Evolutionary conservation across 345 rosid species (phyloP), one percentile per base, ranked within the genome.

Genomic region (Hypericum androsaemum): DNA sequence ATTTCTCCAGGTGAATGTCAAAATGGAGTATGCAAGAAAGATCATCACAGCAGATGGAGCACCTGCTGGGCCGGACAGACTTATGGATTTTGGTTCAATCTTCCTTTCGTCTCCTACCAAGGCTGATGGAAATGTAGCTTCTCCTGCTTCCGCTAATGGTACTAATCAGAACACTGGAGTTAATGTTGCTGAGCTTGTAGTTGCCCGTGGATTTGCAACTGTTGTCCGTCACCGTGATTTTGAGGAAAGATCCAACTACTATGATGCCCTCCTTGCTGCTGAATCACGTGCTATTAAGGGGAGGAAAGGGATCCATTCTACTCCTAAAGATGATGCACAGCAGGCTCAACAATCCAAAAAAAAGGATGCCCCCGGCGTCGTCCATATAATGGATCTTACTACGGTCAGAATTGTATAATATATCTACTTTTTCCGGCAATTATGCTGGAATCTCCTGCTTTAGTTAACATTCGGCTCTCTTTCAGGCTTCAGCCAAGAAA

Each of bases 21-120:
- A 78, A 72, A 94, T 86, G 99, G 99, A 94, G 70, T 94, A 94
- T 66, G 80, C 92, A 12, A 82, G 97, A 76, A 88, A 83, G 72
- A 72, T 89, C 15, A 44, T 63, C 47, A 59, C 68, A 76, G 77
- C 69, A 14, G 98, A 94, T 49, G 97, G 79, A 58, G 71, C 67
- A 14, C 49, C 77, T 39, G 52, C 81, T 63, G 94, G 22, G 39
- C 84, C 59, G 72, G 68, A 88, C 50, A 83, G 95, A 61, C 74
- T 72, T 40, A 84, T 94, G 88, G 95, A 88, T 70, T 92, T 92
- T 70, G 98, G 98, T 37, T 92, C 98, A 13, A 80, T 92, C 46
- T 88, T 92, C 68, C 77, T 83, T 45, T 45, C 52, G 41, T 81
- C 96, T 61, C 61, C 88, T 37, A 43, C 60, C 53, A 85, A 82